phyloP scores from a whole-genome alignment of 1,139 yeast genomes.

The Sugiyamaella novakii region DNA sequence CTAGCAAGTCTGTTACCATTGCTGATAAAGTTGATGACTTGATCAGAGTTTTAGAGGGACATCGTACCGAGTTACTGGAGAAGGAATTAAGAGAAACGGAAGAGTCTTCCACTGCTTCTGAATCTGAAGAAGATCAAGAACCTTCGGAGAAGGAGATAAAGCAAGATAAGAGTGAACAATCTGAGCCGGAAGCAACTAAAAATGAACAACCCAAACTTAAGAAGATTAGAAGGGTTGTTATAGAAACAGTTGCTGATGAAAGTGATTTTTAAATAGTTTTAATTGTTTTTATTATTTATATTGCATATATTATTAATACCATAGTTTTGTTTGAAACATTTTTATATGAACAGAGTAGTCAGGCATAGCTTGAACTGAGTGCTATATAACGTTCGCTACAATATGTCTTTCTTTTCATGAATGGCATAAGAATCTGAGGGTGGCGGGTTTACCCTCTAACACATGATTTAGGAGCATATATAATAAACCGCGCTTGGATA shows the following conservation, averaged over 20 bases:
- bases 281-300: too few species aligned
- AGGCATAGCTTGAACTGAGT: too few species aligned
- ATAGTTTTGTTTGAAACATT: too few species aligned
- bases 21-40: slow-evolving; percentile 35
- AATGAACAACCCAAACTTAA: slow-evolving; percentile 9
- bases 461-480: too few species aligned
- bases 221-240: slow-evolving; percentile 28
- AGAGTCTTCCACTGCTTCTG: slow-evolving; percentile 15
- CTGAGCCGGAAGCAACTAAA: not conserved
- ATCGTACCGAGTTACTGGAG: slow-evolving; percentile 26
- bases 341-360: too few species aligned
- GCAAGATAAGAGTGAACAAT: not conserved
- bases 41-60: slow-evolving; percentile 28
- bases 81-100: slow-evolving; percentile 15
- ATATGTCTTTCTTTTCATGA: too few species aligned
- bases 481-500: too few species aligned
- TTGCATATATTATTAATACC: not conserved
- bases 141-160: slow-evolving; percentile 6
- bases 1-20: slow-evolving; percentile 27
- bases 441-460: too few species aligned
- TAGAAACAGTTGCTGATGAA: slow-evolving; percentile 35
- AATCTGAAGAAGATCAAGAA: slow-evolving; percentile 10
- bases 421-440: too few species aligned
- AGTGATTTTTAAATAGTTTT: slow-evolving; percentile 24
- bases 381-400: too few species aligned